Evolutionary conservation across 202 grass and related monocot species (phyloP), one percentile per base, ranked within the genome.

Genomic region (Brachypodium distachyon): DNA sequence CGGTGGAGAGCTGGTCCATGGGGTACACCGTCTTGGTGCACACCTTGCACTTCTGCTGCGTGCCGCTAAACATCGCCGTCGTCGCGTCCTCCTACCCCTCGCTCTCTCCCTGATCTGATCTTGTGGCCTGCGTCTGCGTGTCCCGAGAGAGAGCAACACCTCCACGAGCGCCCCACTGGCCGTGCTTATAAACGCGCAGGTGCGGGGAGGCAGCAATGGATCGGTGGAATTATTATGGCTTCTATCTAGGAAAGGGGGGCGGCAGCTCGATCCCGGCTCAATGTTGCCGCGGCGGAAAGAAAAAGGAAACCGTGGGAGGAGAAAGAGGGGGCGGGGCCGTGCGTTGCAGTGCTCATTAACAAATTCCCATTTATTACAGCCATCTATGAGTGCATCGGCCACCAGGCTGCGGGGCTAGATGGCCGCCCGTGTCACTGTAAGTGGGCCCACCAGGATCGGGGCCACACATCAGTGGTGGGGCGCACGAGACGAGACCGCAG

Each of bases 21-120:
- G 90, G 82, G 79, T 96, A 96, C 82, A 93, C 93, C 84, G 90
- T 96, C 89, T 96, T 96, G 74, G 79, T 61, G 87, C 93, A 96
- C 82, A 77, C 90, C 87, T 88, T 90, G 93, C 93, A 96, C 79
- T 88, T 94, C 82, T 81, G 84, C 82, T 87, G 88, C 87, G 91
- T 93, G 68, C 91, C 91, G 73, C 87, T 86, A 22, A 94, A 91
- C 77, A 84, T 79, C 70, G 28, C 65, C 49, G 13, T 16, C 56
- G 18, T 12, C 5, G 33, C 55, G 12, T 2, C 12, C 12, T n/a
- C 16, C 7, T 11, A 12, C 46, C 12, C 10, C 21, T 39, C 22
- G n/a, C 33, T 23, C 25, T 19, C 40, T 16, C 70, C n/a, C 43
- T 41, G 77, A 80, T 70, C 77, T 61, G 72, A 76, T 76, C 55